Percentiles rank a stretch among this genome's conserved stretches.
Evolutionary conservation across 345 rosid species (phyloP).

Genomic region (Camelina sativa): DNA sequence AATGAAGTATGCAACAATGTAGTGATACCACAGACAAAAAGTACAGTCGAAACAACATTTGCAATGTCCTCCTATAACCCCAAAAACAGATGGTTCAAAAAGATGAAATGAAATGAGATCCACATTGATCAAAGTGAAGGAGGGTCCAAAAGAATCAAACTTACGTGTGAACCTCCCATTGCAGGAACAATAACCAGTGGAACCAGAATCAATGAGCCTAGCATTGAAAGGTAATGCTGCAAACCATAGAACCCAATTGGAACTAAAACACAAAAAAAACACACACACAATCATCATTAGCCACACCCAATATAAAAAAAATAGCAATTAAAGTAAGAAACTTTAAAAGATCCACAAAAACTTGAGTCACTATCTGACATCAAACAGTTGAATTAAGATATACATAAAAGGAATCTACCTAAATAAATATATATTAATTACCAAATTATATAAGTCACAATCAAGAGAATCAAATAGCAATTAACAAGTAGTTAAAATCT

Average conservation of each 20-base stretch:
- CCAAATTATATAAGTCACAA: background rate
- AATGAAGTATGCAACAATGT: slow-evolving; percentile 84
- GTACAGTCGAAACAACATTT: slow-evolving; percentile 83
- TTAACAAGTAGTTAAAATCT: slow-evolving; percentile 28
- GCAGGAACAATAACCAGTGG: slow-evolving; percentile 97
- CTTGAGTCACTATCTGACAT: slow-evolving; percentile 34
- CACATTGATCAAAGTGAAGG: background rate
- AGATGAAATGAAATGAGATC: slow-evolving; percentile 7
- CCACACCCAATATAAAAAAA: slow-evolving; percentile 1
- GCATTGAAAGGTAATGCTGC: slow-evolving; percentile 90
- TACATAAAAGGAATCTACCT: slow-evolving; percentile 29
- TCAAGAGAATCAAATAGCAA: background rate
- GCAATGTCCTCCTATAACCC: slow-evolving; percentile 82
- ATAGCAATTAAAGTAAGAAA: slow-evolving; percentile 9
- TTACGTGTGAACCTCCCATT: slow-evolving; percentile 94
- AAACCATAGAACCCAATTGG: slow-evolving; percentile 92
- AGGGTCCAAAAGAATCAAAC: slow-evolving; percentile 43
- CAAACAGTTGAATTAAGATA: slow-evolving; percentile 11
- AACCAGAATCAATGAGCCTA: slow-evolving; percentile 88
- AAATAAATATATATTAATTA: background rate
- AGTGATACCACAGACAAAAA: slow-evolving; percentile 86
- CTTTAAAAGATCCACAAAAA: slow-evolving; percentile 19
- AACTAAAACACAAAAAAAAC: slow-evolving; percentile 53
- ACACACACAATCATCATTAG: slow-evolving; percentile 17
- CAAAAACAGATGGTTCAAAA: slow-evolving; percentile 4